Conservation (phyloP, 768 basidiomycete genomes). For the Lentinus tigrinus region DNA sequence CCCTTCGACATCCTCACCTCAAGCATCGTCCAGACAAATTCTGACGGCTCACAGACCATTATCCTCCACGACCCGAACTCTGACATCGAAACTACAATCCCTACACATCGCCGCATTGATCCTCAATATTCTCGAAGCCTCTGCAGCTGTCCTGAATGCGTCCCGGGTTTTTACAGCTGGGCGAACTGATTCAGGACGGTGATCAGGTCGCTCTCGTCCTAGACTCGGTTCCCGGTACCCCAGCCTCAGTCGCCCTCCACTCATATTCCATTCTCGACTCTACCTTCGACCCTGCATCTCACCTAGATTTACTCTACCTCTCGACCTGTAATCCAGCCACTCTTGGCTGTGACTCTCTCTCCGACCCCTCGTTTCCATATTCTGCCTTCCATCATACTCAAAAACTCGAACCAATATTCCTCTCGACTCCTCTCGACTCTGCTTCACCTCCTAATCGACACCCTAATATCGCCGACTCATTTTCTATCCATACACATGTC, state of each 20-base stretch:
- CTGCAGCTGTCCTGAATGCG: not conserved
- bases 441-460: not conserved
- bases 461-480: not conserved
- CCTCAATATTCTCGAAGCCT: not conserved
- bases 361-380: conserved; percentile 9
- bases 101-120: not conserved
- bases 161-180: conserved; percentile 10
- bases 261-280: not conserved
- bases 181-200: conserved; percentile 10
- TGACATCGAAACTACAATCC: not conserved
- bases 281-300: not conserved
- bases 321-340: not conserved
- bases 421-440: not conserved
- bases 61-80: conserved; percentile 9
- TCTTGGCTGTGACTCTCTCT: conserved; percentile 1
- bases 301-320: conserved; percentile 4
- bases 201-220: conserved; percentile 8
- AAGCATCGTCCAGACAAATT: not conserved
- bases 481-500: not conserved
- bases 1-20: conserved; percentile 8
- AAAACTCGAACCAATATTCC: not conserved
- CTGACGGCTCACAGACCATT: conserved; percentile 1
- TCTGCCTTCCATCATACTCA: not conserved
- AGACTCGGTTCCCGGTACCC: not conserved
- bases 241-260: not conserved